Percentiles rank a stretch among this genome's conserved stretches.
Conservation (phyloP, 495 filamentous ascomycete species). For the Tetracladium setigerum region DNA sequence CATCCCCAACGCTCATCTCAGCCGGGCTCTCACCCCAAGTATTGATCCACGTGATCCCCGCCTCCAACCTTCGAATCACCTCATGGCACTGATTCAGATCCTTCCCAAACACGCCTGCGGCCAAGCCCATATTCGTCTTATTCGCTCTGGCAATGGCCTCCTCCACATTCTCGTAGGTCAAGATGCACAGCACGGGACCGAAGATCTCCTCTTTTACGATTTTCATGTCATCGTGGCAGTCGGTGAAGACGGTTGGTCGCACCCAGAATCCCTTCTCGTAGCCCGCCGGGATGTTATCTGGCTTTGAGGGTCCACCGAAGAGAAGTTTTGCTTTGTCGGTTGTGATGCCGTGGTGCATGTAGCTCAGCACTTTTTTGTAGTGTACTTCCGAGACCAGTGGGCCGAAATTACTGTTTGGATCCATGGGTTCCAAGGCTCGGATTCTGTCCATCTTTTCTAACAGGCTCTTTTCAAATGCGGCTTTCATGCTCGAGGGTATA, state of each 20-base stretch:
- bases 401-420: conserved; percentile 66
- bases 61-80: conserved; percentile 59
- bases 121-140: conserved; percentile 62
- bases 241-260: conserved; percentile 65
- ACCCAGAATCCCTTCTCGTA: conserved; percentile 58
- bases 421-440: conserved; percentile 59
- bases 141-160: conserved; percentile 67
- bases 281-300: conserved; percentile 36
- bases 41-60: conserved; percentile 52
- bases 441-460: conserved; percentile 62
- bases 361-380: conserved; percentile 58
- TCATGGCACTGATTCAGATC: conserved; percentile 64
- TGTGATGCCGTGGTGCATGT: conserved; percentile 63
- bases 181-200: conserved; percentile 69
- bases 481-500: conserved; percentile 53
- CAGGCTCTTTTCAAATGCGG: conserved; percentile 53
- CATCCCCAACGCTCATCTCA: conserved; percentile 45
- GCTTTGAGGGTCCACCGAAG: conserved; percentile 55
- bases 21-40: conserved; percentile 42
- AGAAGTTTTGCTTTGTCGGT: conserved; percentile 61
- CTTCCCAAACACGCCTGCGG: conserved; percentile 71
- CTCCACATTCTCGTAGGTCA: conserved; percentile 57
- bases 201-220: conserved; percentile 76
- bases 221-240: conserved; percentile 61
- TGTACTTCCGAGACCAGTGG: conserved; percentile 63